Base-by-base conservation (phyloP, 768 basidiomycete genomes). In the Suillus alpinus region DNA sequence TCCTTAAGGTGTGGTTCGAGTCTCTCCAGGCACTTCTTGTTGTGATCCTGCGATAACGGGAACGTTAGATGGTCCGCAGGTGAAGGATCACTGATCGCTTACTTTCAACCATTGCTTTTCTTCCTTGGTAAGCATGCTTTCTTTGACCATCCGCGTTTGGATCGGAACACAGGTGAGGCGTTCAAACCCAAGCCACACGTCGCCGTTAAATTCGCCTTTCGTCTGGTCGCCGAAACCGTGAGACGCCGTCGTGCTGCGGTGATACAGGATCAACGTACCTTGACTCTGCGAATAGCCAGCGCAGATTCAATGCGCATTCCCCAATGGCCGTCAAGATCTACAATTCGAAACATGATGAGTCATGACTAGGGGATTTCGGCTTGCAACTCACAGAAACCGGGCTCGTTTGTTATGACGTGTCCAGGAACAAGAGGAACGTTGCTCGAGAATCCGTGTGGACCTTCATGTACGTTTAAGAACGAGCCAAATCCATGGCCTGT, bases 231-330 rank as follows among this genome's bases (percentile, higher is more conserved):
- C 60, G 46, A 50, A 55, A 65, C 64, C 59, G 65, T 58, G 16
- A 66, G 7, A 36, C 0, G 20, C 37, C 36, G 16, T 14, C n/a
- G 39, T 43, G 23, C 12, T 56, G 58, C 59, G 49, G 46, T 46
- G 34, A 68, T 60, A 32, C 56, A 59, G 47, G 51, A 56, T 29
- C 58, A 63, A 65, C 62, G 59, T 56, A 69, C 64, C 76, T 85
- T 68, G 77, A 84, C 84, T 55, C 83, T 84, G 63, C 84, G 83
- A 44, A 97, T 93, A 40, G 83, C 77, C 32, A 95, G 76, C 13
- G 92, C 89, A 52, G 90, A 93, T 75, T 99, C 97, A 52, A 95
- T 93, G 6, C 97, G 85, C 73, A 99, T 88, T 5, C 97, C 97
- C 82, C 86, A 98, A 64, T 84, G 81, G 14, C 88, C 87, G 56